Evolutionary conservation across 176 grass and related monocot species (phyloP), one percentile per base, ranked within the genome.

Genomic region (Oryza meyeriana): DNA sequence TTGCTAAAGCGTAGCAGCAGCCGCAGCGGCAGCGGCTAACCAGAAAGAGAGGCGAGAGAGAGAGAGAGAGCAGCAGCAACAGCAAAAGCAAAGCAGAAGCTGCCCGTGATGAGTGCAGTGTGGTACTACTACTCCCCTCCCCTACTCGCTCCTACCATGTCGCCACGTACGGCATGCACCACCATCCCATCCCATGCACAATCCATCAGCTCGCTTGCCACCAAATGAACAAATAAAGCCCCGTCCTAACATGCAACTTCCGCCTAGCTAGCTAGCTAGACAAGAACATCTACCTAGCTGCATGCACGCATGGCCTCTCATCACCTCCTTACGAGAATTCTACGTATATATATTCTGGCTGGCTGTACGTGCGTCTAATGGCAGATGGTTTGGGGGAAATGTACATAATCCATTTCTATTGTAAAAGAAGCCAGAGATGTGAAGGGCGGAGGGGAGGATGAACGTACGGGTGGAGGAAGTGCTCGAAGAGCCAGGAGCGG

Each of bases 391-490:
- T n/a, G n/a, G n/a, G n/a, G n/a, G n/a, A n/a, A 40, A 40, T 47
- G 12, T 47, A 47, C n/a, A n/a, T n/a, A n/a, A 47, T 16, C 44
- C 14, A 16, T 47, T 47, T 16, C 5, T 5, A 47, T 47, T 47
- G 16, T 2, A 3, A 16, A 47, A 10, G 10, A 12, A 40, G 11
- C 8, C 8, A 28, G 61, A 27, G 30, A 61, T 42, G 4, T 13
- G 38, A 11, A 20, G 1, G n/a, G n/a, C n/a, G n/a, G n/a, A n/a
- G n/a, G n/a, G n/a, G n/a, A n/a, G n/a, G n/a, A n/a, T n/a, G 14
- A 31, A 90, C 95, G 38, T 95, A 99, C 97, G 97, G 97, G 85
- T 99, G 97, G 12, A 99, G 93, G 91, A 99, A 99, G 79, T 99
- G 97, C 87, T 99, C 97, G 85, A 99, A 99, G 73, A 99, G 97